Evolutionary conservation across 352 stramenopile species (phyloP).

Genomic region (Globisporangium emineosum): DNA sequence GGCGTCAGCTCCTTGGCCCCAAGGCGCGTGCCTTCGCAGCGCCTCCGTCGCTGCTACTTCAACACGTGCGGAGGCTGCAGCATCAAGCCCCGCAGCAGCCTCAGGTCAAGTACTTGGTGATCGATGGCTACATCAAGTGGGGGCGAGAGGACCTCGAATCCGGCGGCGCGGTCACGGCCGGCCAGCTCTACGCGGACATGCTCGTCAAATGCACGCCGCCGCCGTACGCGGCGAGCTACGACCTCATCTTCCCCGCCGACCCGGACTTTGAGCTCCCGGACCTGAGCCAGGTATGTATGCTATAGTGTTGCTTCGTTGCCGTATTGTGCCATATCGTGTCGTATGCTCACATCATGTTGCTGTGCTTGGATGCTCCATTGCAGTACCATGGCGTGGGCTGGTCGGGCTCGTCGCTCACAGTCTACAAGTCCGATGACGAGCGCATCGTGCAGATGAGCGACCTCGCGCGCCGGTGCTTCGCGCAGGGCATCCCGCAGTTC

Average conservation of each 20-base stretch:
- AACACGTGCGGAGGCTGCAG: constrained; percentile 5
- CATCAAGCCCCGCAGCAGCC: not conserved
- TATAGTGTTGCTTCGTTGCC: not conserved
- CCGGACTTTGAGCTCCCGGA: constrained; percentile 48
- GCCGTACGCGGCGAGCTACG: constrained; percentile 35
- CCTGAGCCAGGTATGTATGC: constrained; percentile 36
- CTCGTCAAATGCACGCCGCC: constrained; percentile 48
- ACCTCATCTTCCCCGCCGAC: constrained; percentile 65
- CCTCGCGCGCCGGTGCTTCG: constrained; percentile 39
- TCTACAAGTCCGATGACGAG: constrained; percentile 52
- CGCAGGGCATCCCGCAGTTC: constrained; percentile 61
- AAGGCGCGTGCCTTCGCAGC: not conserved
- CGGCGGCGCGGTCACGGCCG: constrained; percentile 61
- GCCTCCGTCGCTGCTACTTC: not conserved
- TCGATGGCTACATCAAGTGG: constrained; percentile 70
- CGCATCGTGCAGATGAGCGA: constrained; percentile 46
- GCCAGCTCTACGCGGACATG: constrained; percentile 70
- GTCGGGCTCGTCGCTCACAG: constrained; percentile 70
- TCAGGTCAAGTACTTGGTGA: constrained; percentile 46
- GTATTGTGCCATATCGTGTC: not conserved
- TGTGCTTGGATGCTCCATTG: not conserved
- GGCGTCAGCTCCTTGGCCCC: not conserved
- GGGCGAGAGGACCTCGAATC: constrained; percentile 56
- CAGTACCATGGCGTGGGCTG: constrained; percentile 75
- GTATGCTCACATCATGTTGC: not conserved